Base-by-base conservation (phyloP, 2,329 filamentous ascomycete species). In the Coniochaeta sp. region DNA sequence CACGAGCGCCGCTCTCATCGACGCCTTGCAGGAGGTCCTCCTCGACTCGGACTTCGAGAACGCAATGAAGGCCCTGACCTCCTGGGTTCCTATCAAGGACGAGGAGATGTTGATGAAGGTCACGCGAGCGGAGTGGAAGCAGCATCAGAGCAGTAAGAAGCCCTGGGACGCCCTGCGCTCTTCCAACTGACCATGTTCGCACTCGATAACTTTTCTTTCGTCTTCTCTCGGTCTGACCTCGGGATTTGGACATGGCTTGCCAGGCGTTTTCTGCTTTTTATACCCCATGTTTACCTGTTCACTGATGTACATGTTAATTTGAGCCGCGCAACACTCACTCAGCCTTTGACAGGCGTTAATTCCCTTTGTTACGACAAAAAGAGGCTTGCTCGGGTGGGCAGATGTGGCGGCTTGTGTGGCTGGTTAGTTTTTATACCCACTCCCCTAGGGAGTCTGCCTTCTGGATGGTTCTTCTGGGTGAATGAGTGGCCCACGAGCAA, bases 11-110 rank as follows among this genome's bases (percentile, higher is more conserved):
- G 93, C 95, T 1, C 81, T 99, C 30, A 93, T 98, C 55, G 91
- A 96, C 71, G 93, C 91, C 19, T 90, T 95, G 65, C 83, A 91
- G 40, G 91, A 96, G 63, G 91, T 96, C 58, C 80, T 99, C 34
- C 79, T 97, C 6, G 92, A 96, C 68, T 91, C 90, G 19, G 95
- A 99, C 72, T 99, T 98, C 73, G 95, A 99, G 73, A 96, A 96
- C 69, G 90, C 90, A 55, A 99, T 99, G 95, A 98, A 97, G 77
- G 89, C 93, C 8, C 79, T 99, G 63, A 98, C 95, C 32, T 92
- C 89, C 60, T 96, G 91, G 86, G 89, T 98, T 52, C 92, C 93
- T 22, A 89, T 99, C 72, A 91, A 91, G 74, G 93, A 99, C 68
- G 91, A 96, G 70, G 92, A 98, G 71, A 75, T 96, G 61, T 81